phyloP scores from a whole-genome alignment of 169 alveolate species.

The Plasmodium cynomolgi region DNA sequence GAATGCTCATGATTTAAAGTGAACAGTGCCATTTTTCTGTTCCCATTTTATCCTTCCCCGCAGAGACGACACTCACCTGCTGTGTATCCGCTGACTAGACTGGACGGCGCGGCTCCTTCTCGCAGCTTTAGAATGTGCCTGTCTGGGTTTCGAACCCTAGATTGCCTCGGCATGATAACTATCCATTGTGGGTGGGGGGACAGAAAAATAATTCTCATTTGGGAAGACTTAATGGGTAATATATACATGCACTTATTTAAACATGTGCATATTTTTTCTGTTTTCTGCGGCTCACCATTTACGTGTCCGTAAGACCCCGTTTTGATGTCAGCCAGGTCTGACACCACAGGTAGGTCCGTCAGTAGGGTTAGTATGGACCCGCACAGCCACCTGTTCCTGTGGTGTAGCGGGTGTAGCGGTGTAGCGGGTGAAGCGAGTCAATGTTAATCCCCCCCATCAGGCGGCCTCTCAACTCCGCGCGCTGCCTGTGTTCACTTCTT shows the following conservation, averaged over 20 bases:
- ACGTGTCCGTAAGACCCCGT: slow-evolving; percentile 86
- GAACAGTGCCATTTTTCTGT: neutral
- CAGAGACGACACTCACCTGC: neutral
- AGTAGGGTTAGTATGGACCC: slow-evolving; percentile 82
- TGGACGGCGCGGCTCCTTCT: slow-evolving; percentile 75
- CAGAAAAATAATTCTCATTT: neutral
- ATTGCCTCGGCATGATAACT: slow-evolving; percentile 74
- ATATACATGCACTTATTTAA: neutral
- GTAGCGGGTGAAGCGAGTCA: neutral
- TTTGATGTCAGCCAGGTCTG: slow-evolving; percentile 81
- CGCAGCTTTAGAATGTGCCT: slow-evolving; percentile 62
- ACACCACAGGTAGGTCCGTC: slow-evolving; percentile 82
- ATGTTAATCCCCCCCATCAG: neutral
- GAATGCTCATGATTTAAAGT: neutral
- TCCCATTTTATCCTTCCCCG: neutral
- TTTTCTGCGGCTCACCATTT: slow-evolving; percentile 67
- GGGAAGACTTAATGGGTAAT: neutral
- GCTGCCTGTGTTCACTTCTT: neutral
- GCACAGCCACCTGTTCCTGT: slow-evolving; percentile 76
- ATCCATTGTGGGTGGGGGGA: neutral
- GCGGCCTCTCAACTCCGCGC: neutral
- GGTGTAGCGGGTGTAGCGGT: neutral
- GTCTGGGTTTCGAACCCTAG: slow-evolving; percentile 67
- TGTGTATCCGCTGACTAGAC: slow-evolving; percentile 63
- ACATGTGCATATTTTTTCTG: neutral